Evolutionary conservation across 139 green algal genomes (phyloP).

Genomic region (Microglena sp.): DNA sequence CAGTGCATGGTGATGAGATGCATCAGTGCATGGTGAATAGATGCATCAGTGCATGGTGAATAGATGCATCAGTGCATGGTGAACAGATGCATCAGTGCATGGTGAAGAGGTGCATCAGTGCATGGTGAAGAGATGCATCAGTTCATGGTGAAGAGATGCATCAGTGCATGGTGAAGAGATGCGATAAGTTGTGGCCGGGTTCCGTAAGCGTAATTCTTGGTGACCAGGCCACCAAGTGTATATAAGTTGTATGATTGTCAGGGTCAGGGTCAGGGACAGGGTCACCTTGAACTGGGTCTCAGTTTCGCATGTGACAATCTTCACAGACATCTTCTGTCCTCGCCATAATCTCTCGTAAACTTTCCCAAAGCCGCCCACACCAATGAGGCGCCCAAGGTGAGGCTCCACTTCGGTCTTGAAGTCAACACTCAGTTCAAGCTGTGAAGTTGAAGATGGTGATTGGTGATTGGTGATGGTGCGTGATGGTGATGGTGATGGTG

Average conservation of each 20-base stretch:
- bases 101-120: no score
- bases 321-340: conserved; percentile 55
- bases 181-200: background rate
- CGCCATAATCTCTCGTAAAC: conserved; percentile 58
- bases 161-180: no score
- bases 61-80: no score
- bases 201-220: background rate
- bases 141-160: no score
- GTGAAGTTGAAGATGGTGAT: background rate
- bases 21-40: no score
- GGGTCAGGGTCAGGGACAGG: no score
- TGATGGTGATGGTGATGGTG: background rate
- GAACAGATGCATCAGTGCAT: no score
- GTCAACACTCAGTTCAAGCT: conserved; percentile 9
- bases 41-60: no score
- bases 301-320: conserved; percentile 37
- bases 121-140: no score
- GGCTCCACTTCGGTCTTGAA: conserved; percentile 45
- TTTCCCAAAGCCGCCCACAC: conserved; percentile 55
- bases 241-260: background rate
- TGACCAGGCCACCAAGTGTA: background rate
- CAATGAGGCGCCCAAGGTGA: conserved; percentile 43
- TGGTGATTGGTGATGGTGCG: background rate
- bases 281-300: background rate
- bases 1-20: no score